These are phyloP conservation scores for Usnea hakonensis DNA, from an alignment of 495 filamentous ascomycete species.

Conservation along the genomic window DNA sequence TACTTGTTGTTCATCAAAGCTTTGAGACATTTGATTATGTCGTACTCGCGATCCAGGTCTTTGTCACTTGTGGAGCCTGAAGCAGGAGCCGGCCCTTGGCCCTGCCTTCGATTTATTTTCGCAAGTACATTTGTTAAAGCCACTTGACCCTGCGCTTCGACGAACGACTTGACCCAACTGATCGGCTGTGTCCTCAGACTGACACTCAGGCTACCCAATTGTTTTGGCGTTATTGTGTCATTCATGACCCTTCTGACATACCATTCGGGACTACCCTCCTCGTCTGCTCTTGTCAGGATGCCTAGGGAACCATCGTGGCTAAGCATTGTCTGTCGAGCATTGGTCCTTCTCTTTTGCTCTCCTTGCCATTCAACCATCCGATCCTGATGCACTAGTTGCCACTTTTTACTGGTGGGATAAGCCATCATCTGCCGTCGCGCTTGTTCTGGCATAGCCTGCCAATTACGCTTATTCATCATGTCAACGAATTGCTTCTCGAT, in stretches of 20 bases:
- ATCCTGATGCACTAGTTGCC: slow-evolving; percentile 94
- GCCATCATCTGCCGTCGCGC: slow-evolving; percentile 90
- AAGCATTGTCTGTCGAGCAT: slow-evolving; percentile 55
- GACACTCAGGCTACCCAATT: slow-evolving; percentile 83
- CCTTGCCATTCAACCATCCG: slow-evolving; percentile 86
- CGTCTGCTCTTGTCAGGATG: slow-evolving; percentile 67
- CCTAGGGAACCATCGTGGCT: slow-evolving; percentile 53
- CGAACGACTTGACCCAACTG: slow-evolving; percentile 90
- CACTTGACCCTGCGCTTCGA: slow-evolving; percentile 95
- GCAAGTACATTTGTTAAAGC: slow-evolving; percentile 87
- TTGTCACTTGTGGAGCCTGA: slow-evolving; percentile 63
- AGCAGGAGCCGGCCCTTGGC: slow-evolving; percentile 61
- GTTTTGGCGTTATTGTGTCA: slow-evolving; percentile 84
- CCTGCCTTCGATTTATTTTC: slow-evolving; percentile 85
- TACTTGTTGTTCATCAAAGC: slow-evolving; percentile 98
- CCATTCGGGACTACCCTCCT: slow-evolving; percentile 96
- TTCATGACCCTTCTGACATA: slow-evolving; percentile 97
- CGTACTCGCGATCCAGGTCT: slow-evolving; percentile 90
- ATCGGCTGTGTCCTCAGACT: slow-evolving; percentile 94
- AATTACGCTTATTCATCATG: slow-evolving; percentile 94
- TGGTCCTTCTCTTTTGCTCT: slow-evolving; percentile 78
- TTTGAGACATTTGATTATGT: slow-evolving; percentile 96
- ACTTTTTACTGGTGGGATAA: slow-evolving; percentile 90
- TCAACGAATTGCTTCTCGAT: slow-evolving; percentile 90
- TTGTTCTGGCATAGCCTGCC: slow-evolving; percentile 94